Evolutionary conservation across 2,329 filamentous ascomycete species (phyloP).

Genomic region (Fusarium praegraminearum): DNA sequence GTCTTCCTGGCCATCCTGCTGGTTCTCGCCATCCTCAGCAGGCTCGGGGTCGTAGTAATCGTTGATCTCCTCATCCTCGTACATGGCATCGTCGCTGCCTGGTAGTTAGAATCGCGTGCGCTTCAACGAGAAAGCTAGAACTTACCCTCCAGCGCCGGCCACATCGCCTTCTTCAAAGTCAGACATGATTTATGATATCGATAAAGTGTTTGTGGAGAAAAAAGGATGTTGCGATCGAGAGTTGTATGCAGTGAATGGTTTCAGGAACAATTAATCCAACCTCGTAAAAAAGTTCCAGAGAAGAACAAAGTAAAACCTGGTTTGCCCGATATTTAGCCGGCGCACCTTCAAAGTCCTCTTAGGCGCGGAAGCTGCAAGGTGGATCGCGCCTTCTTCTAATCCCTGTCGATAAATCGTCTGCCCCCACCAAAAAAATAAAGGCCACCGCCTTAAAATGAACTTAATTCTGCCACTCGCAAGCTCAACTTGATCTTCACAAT

Average conservation of each 20-base stretch:
- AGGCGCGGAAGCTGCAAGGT: constrained; percentile 6
- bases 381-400: constrained; percentile 14
- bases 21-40: constrained; percentile 64
- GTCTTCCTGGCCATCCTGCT: constrained; percentile 66
- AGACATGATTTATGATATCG: constrained; percentile 67
- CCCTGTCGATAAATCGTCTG: constrained; percentile 18
- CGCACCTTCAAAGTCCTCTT: constrained; percentile 6
- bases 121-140: constrained; percentile 24
- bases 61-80: constrained; percentile 75
- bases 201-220: constrained; percentile 2
- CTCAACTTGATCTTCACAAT: constrained; percentile 24
- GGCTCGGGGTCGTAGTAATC: constrained; percentile 69
- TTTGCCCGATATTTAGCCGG: constrained; percentile 52
- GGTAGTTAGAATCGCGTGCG: constrained; percentile 44
- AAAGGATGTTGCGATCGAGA: constrained; percentile 4
- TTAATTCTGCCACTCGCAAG: constrained; percentile 50
- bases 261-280: constrained; percentile 38
- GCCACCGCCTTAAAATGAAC: constrained; percentile 53
- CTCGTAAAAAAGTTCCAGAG: constrained; percentile 50
- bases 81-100: constrained; percentile 75
- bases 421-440: constrained; percentile 49
- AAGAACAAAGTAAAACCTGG: constrained; percentile 41
- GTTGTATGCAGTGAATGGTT: constrained; percentile 36
- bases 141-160: constrained; percentile 69
- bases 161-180: constrained; percentile 77